These are phyloP conservation scores for Echites panduratus DNA, from an alignment of 257 asterid species.

Conservation along the genomic window DNA sequence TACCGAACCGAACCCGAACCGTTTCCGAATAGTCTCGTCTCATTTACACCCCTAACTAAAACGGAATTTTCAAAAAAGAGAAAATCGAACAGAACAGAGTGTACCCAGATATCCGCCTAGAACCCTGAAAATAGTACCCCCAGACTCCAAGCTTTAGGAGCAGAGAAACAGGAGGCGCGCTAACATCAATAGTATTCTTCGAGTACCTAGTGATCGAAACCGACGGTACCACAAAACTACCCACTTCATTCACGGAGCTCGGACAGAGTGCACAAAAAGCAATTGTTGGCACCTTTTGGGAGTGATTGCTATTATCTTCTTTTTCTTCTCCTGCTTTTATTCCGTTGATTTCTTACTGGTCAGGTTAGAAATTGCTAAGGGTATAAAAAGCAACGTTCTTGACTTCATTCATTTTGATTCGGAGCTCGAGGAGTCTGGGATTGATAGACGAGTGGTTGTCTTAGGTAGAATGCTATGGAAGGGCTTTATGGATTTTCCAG, in stretches of 20 bases:
- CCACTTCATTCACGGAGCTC: not conserved
- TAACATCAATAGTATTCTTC: not conserved
- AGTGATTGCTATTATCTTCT: not conserved
- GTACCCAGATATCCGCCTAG: no score
- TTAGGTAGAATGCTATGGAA: constrained; percentile 13
- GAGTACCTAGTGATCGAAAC: not conserved
- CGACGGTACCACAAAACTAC: not conserved
- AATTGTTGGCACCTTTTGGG: not conserved
- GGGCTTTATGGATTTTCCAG: not conserved
- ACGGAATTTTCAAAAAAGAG: no score
- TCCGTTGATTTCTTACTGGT: not conserved
- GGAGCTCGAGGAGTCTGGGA: no score
- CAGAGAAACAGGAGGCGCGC: not conserved
- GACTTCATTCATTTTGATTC: not conserved
- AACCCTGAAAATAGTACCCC: no score
- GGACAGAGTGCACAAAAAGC: not conserved
- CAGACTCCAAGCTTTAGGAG: no score
- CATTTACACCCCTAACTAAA: no score
- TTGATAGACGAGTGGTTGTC: constrained; percentile 1
- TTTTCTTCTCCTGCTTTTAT: not conserved
- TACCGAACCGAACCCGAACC: no score
- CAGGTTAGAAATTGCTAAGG: not conserved
- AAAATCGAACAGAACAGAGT: no score
- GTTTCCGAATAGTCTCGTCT: no score
- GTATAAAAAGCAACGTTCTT: not conserved